Conservation (phyloP, 176 grass and related monocot genomes). For the Zea mays region Zm-B73-REFERENCE-NAM-5.0 NC_050097.1:93661001-93661500, state of each 20-base stretch:
- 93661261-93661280: slow-evolving; percentile 88
- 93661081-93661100: slow-evolving; percentile 80
- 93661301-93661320: slow-evolving; percentile 96
- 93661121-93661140: slow-evolving; percentile 99
- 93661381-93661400: slow-evolving; percentile 43
- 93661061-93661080: slow-evolving; percentile 34
- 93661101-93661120: slow-evolving; percentile 99
- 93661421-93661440: too few relatives aligned
- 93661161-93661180: slow-evolving; percentile 91
- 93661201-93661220: slow-evolving; percentile 60
- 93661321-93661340: slow-evolving; percentile 97
- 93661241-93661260: slow-evolving; percentile 10
- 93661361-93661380: slow-evolving; percentile 75
- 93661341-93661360: slow-evolving; percentile 62
- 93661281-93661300: slow-evolving; percentile 98
- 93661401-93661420: too few relatives aligned
- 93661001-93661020: slow-evolving; percentile 83
- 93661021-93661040: slow-evolving; percentile 25
- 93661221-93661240: slow-evolving; percentile 35
- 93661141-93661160: slow-evolving; percentile 98
- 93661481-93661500: too few relatives aligned
- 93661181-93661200: slow-evolving; percentile 84
- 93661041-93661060: slow-evolving; percentile 8
- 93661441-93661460: too few relatives aligned
- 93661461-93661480: too few relatives aligned